These are phyloP conservation scores for Ettlia oleoabundans DNA, from an alignment of 139 green algal species.

Conservation along the genomic window DNA sequence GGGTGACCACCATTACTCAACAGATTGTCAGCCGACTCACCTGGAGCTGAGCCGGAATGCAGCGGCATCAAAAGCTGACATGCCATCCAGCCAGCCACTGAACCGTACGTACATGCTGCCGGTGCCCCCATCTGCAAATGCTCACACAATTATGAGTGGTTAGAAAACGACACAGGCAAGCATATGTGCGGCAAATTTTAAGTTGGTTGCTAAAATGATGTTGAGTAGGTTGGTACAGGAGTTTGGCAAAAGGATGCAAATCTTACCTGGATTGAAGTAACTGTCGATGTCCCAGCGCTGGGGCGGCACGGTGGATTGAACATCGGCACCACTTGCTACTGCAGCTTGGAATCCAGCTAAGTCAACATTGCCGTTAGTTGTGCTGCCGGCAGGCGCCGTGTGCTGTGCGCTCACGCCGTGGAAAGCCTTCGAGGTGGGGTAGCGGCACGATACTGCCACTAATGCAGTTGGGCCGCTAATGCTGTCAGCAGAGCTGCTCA, in stretches of 20 bases:
- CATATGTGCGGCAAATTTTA: too few relatives aligned
- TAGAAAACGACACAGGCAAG: too few relatives aligned
- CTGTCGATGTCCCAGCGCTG: constrained; percentile 29
- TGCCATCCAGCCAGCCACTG: constrained; percentile 61
- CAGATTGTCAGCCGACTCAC: neutral
- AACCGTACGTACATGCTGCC: constrained; percentile 56
- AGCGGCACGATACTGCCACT: constrained; percentile 5
- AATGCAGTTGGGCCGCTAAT: neutral
- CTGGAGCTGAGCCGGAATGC: constrained; percentile 59
- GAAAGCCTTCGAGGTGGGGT: too few relatives aligned
- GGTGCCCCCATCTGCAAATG: neutral
- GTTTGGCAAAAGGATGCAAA: too few relatives aligned
- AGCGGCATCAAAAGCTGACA: constrained; percentile 67
- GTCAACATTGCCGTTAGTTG: neutral
- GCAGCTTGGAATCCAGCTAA: neutral
- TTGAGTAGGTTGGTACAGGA: too few relatives aligned
- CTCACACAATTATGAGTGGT: too few relatives aligned
- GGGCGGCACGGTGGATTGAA: neutral
- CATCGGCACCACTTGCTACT: neutral
- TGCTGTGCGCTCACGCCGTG: too few relatives aligned
- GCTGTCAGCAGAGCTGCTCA: neutral
- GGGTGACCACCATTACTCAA: neutral
- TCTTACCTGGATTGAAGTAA: constrained; percentile 5
- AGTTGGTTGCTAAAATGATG: too few relatives aligned
- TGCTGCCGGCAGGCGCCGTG: too few relatives aligned